Percentiles rank a stretch among this genome's conserved stretches.
Evolutionary conservation across 2,329 filamentous ascomycete genomes (phyloP).

Genomic region (Ophiostoma piceae): DNA sequence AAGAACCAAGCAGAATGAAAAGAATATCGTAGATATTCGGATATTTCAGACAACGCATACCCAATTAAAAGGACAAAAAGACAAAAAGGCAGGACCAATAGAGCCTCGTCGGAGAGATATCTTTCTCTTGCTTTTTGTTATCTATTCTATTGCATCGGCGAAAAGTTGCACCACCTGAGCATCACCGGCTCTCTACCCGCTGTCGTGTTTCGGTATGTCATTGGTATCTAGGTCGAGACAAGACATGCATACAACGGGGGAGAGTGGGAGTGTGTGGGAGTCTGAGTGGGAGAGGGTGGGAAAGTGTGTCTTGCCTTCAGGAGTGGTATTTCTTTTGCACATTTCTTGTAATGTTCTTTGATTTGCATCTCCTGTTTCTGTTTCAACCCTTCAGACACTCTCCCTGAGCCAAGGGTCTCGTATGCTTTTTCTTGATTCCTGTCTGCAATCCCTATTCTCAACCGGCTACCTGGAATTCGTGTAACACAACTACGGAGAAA

Average conservation of each 20-base stretch:
- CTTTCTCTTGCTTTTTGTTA: background rate
- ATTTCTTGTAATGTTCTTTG: background rate
- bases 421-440: background rate
- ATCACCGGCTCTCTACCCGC: background rate
- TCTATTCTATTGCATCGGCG: background rate
- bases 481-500: background rate
- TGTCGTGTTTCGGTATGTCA: background rate
- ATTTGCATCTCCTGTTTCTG: slow-evolving; percentile 4
- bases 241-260: slow-evolving; percentile 5
- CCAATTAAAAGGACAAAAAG: too few relatives aligned
- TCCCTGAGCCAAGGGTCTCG: background rate
- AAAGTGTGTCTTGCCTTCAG: background rate
- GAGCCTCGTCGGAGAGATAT: background rate
- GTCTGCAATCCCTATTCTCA: background rate
- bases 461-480: background rate
- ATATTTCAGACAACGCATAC: too few relatives aligned
- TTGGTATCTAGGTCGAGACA: background rate
- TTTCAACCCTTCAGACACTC: background rate
- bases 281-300: background rate
- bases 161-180: too few relatives aligned
- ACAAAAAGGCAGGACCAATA: background rate
- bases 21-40: background rate
- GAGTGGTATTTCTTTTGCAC: background rate
- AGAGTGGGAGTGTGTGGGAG: too few relatives aligned
- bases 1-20: background rate